Evolutionary conservation across 352 stramenopile species (phyloP).

Genomic region (Globisporangium apiculatum): DNA sequence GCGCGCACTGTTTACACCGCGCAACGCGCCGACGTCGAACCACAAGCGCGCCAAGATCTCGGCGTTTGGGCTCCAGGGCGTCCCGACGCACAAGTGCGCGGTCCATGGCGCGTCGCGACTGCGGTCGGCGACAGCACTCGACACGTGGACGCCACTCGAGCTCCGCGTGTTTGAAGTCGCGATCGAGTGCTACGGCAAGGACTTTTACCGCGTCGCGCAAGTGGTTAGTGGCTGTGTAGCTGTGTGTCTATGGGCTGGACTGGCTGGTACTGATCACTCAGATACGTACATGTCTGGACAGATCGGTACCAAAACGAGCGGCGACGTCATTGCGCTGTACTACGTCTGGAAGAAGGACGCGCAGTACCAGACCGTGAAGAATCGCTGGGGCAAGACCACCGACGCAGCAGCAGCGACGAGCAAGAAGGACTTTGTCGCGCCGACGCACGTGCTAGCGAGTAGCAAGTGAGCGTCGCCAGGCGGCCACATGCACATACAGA

Average conservation of each 20-base stretch:
- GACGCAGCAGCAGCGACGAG: slow-evolving; percentile 11
- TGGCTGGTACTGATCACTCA: too few species aligned
- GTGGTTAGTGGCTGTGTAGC: slow-evolving; percentile 26
- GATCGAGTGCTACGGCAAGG: slow-evolving; percentile 82
- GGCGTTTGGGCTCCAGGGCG: slow-evolving; percentile 48
- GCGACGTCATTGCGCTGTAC: slow-evolving; percentile 78
- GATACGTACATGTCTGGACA: slow-evolving; percentile 10
- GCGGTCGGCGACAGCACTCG: slow-evolving; percentile 22
- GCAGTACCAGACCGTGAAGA: slow-evolving; percentile 80
- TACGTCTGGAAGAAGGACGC: slow-evolving; percentile 86
- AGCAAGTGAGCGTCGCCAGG: background rate
- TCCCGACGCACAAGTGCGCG: slow-evolving; percentile 38
- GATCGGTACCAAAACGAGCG: slow-evolving; percentile 61
- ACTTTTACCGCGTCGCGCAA: slow-evolving; percentile 66
- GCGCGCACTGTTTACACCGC: slow-evolving; percentile 39
- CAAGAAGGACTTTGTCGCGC: slow-evolving; percentile 20
- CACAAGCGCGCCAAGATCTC: slow-evolving; percentile 44
- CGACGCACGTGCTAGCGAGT: background rate
- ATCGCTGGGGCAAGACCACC: slow-evolving; percentile 54
- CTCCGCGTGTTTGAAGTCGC: slow-evolving; percentile 80
- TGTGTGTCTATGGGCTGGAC: too few species aligned
- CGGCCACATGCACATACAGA: background rate
- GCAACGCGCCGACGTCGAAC: slow-evolving; percentile 22
- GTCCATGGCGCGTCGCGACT: slow-evolving; percentile 41
- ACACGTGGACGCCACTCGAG: slow-evolving; percentile 73